Evolutionary conservation across 129 eudicot species (phyloP), one percentile per base, ranked within the genome.

Genomic region (Escallonia rubra): DNA sequence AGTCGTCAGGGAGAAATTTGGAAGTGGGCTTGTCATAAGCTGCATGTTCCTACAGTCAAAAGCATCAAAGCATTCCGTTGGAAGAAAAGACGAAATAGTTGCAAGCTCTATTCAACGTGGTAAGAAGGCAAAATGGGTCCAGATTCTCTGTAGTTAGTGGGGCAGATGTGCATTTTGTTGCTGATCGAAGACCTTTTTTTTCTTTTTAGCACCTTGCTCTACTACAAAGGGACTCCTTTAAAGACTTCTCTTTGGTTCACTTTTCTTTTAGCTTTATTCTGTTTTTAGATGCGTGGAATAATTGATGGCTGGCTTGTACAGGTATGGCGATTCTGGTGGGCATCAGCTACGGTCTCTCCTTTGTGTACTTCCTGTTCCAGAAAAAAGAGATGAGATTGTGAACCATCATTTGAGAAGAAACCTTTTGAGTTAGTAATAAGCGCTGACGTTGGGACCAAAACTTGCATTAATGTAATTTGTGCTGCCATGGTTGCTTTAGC

Each of bases 1-100:
- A 50, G 67, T 65, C 41, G 86, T 81, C 1, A 77, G 86, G 44
- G 86, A 77, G 39, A 77, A 56, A 57, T 10, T 76, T 49, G 86
- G 86, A 41, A 76, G 86, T 65, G 76, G 75, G 46, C 73, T 81
- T 43, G 80, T 73, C 7, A 64, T 77, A 8, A 49, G 45, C 13
- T 81, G 77, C 71, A 77, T 74, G 81, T 52, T 57, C 54, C 57
- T 77, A 8, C 69, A 59, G 12, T 11, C 65, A 53, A 41, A 63
- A 9, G 61, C 42, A 12, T 16, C 62, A 34, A 38, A 14, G 48
- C 8, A 43, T 57, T 15, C 58, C 57, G 13, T 14, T 61, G 59
- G 54, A 13, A 43, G n/a, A 14, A 10, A 63, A 75, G 7, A 7
- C 3, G 43, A 44, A 72, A 23, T 23, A 47, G 47, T 49, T 6